These are phyloP conservation scores for Trametes hirsuta DNA, from an alignment of 1,284 basidiomycete species.

Conservation along the genomic window DNA sequence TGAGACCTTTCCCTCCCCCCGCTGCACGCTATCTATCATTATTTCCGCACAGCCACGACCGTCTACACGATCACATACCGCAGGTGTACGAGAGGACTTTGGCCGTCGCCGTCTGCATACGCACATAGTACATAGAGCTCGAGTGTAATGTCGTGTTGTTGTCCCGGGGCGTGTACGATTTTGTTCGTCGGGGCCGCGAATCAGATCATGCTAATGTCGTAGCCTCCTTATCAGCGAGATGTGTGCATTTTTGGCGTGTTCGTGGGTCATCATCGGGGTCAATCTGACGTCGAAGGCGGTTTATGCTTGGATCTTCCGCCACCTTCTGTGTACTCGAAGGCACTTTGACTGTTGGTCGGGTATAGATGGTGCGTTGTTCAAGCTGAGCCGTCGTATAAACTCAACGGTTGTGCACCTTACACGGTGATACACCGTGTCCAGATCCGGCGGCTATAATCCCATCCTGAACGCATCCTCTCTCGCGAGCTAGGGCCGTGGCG, in stretches of 20 bases:
- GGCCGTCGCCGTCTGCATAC: slow-evolving; percentile 4
- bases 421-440: too few species aligned
- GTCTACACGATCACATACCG: not conserved
- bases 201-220: not conserved
- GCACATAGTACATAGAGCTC: slow-evolving; percentile 14
- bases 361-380: too few species aligned
- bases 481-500: not conserved
- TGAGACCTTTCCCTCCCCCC: not conserved
- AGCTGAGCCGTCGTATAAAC: too few species aligned
- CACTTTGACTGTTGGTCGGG: too few species aligned
- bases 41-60: slow-evolving; percentile 1
- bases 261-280: too few species aligned
- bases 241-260: not conserved
- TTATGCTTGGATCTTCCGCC: too few species aligned
- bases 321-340: too few species aligned
- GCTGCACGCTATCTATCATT: slow-evolving; percentile 3
- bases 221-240: not conserved
- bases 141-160: slow-evolving; percentile 18
- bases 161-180: slow-evolving; percentile 21
- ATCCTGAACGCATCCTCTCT: not conserved
- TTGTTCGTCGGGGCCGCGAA: not conserved
- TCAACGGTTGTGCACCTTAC: too few species aligned
- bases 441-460: too few species aligned
- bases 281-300: too few species aligned
- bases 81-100: not conserved